Conservation (phyloP, 352 stramenopile species). For the Phytopythium aichiense region DNA sequence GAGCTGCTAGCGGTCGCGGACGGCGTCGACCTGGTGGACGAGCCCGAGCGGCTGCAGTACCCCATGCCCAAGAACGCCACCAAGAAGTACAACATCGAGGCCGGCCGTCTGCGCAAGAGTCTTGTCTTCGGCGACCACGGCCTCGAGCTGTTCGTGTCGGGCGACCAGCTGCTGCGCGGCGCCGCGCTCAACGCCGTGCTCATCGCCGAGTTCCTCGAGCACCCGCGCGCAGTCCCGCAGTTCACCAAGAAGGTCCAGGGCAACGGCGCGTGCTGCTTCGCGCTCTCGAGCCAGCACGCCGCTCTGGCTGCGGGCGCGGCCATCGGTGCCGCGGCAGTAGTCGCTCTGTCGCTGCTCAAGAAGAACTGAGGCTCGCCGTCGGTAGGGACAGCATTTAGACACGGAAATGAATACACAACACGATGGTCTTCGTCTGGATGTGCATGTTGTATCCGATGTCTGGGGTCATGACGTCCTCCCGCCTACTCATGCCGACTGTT, state of each 20-base stretch:
- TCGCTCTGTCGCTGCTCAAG: constrained; percentile 36
- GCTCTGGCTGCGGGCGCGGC: constrained; percentile 30
- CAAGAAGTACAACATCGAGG: constrained; percentile 98
- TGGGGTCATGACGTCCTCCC: neutral
- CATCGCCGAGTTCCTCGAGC: constrained; percentile 92
- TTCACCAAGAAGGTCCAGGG: constrained; percentile 61
- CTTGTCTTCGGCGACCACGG: constrained; percentile 95
- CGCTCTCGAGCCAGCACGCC: constrained; percentile 32
- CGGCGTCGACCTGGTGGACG: constrained; percentile 94
- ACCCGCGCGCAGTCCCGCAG: constrained; percentile 48
- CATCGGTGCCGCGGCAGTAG: constrained; percentile 33
- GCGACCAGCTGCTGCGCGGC: constrained; percentile 96
- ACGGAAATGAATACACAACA: neutral
- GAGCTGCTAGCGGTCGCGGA: constrained; percentile 82
- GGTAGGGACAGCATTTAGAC: neutral
- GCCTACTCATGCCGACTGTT: constrained; percentile 12
- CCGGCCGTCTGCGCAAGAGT: constrained; percentile 92
- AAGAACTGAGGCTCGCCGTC: constrained; percentile 25
- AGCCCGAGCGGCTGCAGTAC: constrained; percentile 83
- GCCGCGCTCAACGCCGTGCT: constrained; percentile 97
- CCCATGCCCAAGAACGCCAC: constrained; percentile 97
- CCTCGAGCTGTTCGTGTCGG: constrained; percentile 97
- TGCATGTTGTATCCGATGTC: neutral
- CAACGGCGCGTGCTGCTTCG: constrained; percentile 8
- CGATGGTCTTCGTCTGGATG: neutral